Base-by-base conservation (phyloP, 257 asterid genomes). In the Agastache rugosa region DNA sequence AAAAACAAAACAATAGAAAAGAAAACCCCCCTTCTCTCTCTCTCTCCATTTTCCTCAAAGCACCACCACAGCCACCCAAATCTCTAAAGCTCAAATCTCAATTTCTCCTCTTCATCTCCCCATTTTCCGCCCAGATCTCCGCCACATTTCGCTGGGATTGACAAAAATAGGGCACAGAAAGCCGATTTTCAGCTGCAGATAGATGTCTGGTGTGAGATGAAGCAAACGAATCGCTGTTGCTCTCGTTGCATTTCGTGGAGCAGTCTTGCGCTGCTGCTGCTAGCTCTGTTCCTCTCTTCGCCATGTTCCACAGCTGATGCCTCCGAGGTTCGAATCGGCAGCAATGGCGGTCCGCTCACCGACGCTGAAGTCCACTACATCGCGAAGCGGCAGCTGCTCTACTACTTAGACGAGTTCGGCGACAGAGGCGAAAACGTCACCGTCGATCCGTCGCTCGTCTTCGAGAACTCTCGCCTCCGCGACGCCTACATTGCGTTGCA, bases 201-300 rank as follows among this genome's bases (percentile, higher is more conserved):
- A 84, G 90, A 91, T 91, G 97, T 86, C 91, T 85, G 79, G 82
- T 75, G 90, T 89, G 94, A 87, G 85, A 91, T 91, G 97, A 91
- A 83, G 89, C 79, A 80, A 73, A 80, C 81, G 62, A 77, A 53
- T 54, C 61, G 45, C 22, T 77, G 37, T 31, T 29, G 34, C 34
- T 29, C 34, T 29, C 34, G 34, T 29, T 31, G 81, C 82, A 64
- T 65, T 22, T 63, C 75, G 69, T 74, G 78, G 79, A 72, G 63
- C 59, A 37, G 54, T 70, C 63, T 69, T 41, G 69, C 69, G 67
- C 34, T 82, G 81, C 31, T 72, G 23, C 59, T 79, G 70, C 39
- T 83, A 41, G 69, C 47, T 69, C 17, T 64, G 27, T 14, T 79
- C 35, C 27, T 47, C 20, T 70, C 72, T 42, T 76, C 50, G 11